Percentiles rank a stretch among this genome's conserved stretches.
Conservation (phyloP, 2,329 filamentous ascomycete species). For the Leptographium galeiforme region DNA sequence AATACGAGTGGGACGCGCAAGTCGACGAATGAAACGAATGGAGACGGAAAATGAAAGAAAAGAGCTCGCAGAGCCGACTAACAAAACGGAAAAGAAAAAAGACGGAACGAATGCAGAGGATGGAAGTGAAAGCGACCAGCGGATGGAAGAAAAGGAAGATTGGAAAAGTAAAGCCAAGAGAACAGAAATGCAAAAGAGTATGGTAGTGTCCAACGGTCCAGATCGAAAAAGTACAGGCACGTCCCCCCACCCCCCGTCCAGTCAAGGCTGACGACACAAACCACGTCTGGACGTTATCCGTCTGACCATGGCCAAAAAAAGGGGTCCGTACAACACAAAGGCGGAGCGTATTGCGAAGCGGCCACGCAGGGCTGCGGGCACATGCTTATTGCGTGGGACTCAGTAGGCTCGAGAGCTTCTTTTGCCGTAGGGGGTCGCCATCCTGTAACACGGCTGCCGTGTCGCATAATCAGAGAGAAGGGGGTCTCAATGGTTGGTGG, state of each 20-base stretch:
- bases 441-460: background rate
- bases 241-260: background rate
- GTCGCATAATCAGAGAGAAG: conserved; percentile 1
- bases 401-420: too few species aligned
- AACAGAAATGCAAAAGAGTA: background rate
- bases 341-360: too few species aligned
- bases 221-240: background rate
- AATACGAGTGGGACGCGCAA: background rate
- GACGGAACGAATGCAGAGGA: background rate
- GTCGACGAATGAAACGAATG: background rate
- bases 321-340: background rate
- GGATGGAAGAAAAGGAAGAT: background rate
- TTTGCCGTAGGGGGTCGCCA: background rate
- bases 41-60: background rate
- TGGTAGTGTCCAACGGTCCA: background rate
- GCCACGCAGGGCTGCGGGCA: background rate
- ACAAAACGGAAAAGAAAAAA: background rate
- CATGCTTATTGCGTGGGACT: background rate
- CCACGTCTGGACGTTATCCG: background rate
- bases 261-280: background rate
- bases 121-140: background rate
- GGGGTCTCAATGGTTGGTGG: background rate
- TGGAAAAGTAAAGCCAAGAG: background rate
- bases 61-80: background rate
- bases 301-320: background rate